Evolutionary conservation across 768 basidiomycete genomes (phyloP), one percentile per base, ranked within the genome.

Genomic region (Tulasnella sp.): DNA sequence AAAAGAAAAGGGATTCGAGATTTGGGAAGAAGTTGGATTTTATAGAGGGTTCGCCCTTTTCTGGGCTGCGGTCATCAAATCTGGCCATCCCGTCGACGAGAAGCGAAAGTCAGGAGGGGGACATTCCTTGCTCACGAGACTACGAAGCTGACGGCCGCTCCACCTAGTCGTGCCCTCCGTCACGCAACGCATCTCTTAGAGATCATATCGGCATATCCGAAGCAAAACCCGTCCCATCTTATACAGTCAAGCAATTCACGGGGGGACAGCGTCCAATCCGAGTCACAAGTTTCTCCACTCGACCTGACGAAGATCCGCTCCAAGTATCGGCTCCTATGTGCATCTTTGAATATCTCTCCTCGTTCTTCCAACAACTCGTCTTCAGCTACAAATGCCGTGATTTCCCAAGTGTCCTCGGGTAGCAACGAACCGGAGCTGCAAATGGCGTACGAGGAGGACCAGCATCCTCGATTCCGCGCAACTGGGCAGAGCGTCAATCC

Each of bases 21-120:
- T 98, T 85, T 98, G 96, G 96, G 97, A 98, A 85, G 97, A 99
- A 85, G 89, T 99, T 18, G 96, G 94, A 1, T 98, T 92, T 83
- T 97, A 97, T 84, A 90, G 97, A 82, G 97, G 96, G 7, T 93
- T 93, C 82, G 95, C 95, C 2, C 81, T 83, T 77, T 89, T 91
- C 78, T 98, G 94, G 94, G 84, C 86, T 80, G 87, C 87, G 1
- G 85, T 94, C 76, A 39, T 77, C 36, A 19, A 42, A 56, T 52
- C 48, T 6, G 58, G 56, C 24, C 36, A 44, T 58, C 46, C 19
- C 19, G 62, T n/a, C 0, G 80, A 56, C 75, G 76, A 71, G 78
- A 80, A 58, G 52, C 76, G 21, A 68, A 56, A 19, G 52, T 40
- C 10, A 44, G 39, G 27, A 38, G n/a, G 39, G 27, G 24, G 6